A percentile compares a stretch with the other conserved stretches of the same genome.
Evolutionary conservation across 805 yeast species (phyloP).

Genomic region (Yamadazyma paraphyllophila): DNA sequence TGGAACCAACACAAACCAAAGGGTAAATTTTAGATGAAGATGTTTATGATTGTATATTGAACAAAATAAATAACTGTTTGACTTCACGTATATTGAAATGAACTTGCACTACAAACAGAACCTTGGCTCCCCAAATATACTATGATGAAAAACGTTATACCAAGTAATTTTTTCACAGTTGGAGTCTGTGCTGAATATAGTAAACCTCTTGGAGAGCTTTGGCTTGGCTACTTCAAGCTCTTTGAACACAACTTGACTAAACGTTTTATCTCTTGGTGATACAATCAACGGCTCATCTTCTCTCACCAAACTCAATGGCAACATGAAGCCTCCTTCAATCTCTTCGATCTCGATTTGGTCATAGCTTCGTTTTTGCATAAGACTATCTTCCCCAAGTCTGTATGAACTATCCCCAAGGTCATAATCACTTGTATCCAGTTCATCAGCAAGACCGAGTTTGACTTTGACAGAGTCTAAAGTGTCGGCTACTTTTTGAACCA

Average conservation of each 20-base stretch:
- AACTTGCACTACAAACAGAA: constrained; percentile 28
- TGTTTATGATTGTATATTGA: background rate
- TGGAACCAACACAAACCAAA: constrained; percentile 11
- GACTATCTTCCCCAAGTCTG: constrained; percentile 3
- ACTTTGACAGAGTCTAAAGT: constrained; percentile 4
- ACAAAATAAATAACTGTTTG: background rate
- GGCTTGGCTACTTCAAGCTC: background rate
- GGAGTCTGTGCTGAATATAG: constrained; percentile 19
- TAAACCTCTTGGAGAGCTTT: constrained; percentile 10
- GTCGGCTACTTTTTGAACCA: constrained; percentile 4
- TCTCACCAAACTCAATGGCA: constrained; percentile 22
- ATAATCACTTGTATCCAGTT: constrained; percentile 4
- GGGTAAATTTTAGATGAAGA: constrained; percentile 13
- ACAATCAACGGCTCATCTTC: constrained; percentile 11
- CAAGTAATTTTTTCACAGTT: constrained; percentile 51
- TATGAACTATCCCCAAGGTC: constrained; percentile 2
- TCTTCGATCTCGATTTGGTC: background rate
- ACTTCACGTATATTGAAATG: too few relatives aligned
- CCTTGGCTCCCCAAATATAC: constrained; percentile 48
- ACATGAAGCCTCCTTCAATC: constrained; percentile 13
- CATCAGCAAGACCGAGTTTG: constrained; percentile 1
- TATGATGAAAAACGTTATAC: constrained; percentile 50
- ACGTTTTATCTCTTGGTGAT: constrained; percentile 18
- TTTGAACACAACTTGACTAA: constrained; percentile 17
- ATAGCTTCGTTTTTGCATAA: constrained; percentile 8